These are phyloP conservation scores for Mangifera indica DNA, from an alignment of 345 rosid genomes.

Conservation along the genomic window DNA sequence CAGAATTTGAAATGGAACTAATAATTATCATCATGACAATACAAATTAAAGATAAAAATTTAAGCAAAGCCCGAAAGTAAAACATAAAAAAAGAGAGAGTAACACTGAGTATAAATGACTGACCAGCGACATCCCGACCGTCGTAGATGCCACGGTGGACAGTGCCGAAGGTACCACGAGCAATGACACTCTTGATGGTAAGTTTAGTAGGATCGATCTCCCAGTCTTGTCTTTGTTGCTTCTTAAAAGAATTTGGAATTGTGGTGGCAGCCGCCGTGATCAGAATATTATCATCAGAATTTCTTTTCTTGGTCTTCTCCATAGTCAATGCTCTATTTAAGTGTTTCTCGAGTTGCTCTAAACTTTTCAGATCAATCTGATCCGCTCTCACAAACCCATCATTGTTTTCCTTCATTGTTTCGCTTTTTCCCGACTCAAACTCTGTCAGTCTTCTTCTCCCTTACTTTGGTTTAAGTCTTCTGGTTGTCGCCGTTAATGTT, in stretches of 20 bases:
- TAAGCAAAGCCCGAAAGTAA: neutral
- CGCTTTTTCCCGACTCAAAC: too few relatives aligned
- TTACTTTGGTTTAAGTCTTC: neutral
- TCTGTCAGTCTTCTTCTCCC: neutral
- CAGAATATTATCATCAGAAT: slow-evolving; percentile 30
- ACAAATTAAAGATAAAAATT: neutral
- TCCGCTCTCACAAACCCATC: slow-evolving; percentile 94
- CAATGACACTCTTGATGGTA: slow-evolving; percentile 77
- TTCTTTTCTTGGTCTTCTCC: slow-evolving; percentile 56
- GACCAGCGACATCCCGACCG: slow-evolving; percentile 89
- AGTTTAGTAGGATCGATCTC: slow-evolving; percentile 96
- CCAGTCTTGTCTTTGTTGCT: slow-evolving; percentile 71
- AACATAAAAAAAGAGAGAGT: neutral
- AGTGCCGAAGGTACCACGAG: slow-evolving; percentile 96
- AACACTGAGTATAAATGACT: slow-evolving; percentile 23
- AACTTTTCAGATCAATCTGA: slow-evolving; percentile 93
- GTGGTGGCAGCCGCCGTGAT: slow-evolving; percentile 21
- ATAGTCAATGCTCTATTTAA: slow-evolving; percentile 65
- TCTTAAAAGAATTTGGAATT: slow-evolving; percentile 9
- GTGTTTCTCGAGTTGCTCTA: slow-evolving; percentile 89
- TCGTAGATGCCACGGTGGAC: slow-evolving; percentile 97
- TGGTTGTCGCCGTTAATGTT: neutral
- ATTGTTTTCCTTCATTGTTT: slow-evolving; percentile 58
- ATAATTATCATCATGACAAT: neutral
- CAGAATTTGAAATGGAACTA: neutral